Evolutionary conservation across 345 rosid species (phyloP), one percentile per base, ranked within the genome.

Genomic region (Eucalyptus decipiens): DNA sequence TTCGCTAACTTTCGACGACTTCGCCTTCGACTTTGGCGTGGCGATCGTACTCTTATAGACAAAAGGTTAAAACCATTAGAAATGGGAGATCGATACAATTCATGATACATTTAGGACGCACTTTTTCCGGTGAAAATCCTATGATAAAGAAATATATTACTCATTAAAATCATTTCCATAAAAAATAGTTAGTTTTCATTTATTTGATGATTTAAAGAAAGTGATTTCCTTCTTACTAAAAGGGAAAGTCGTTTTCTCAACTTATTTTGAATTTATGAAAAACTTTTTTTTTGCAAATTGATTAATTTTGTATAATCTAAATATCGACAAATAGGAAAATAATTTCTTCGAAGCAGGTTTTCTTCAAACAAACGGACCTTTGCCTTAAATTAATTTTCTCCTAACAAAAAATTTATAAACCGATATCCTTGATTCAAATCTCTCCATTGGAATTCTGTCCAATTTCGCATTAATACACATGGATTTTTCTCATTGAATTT

Each of bases 241-340:
- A 69, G 2, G 13, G 6, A 18, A 34, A 69, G 2, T 72, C 14
- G 0, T 34, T 72, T 19, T 72, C 26, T 0, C 6, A 34, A 19
- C 4, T 34, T 34, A 0, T 34, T 72, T 72, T 34, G 0, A 8
- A 10, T 10, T 3, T 0, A 34, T 9, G 0, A 0, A 69, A 72
- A 34, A 34, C 2, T 0, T 72, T 34, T 5, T 72, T 5, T 1
- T 0, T 5, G n/a, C n/a, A 34, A 0, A 69, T 18, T 2, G 1
- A 34, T 34, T 34, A 18, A 0, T 34, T 69, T 3, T 69, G 4
- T 5, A 18, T 34, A 5, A 5, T 34, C 21, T 3, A 17, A 69
- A 69, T 18, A 17, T 18, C 2, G 2, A 69, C 0, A 18, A 0
- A 6, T n/a, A 67, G 40, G 6, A 32, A 67, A 67, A n/a, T 3